phyloP scores from a whole-genome alignment of 2,329 filamentous ascomycete species.

The Aspergillus sergii region DNA sequence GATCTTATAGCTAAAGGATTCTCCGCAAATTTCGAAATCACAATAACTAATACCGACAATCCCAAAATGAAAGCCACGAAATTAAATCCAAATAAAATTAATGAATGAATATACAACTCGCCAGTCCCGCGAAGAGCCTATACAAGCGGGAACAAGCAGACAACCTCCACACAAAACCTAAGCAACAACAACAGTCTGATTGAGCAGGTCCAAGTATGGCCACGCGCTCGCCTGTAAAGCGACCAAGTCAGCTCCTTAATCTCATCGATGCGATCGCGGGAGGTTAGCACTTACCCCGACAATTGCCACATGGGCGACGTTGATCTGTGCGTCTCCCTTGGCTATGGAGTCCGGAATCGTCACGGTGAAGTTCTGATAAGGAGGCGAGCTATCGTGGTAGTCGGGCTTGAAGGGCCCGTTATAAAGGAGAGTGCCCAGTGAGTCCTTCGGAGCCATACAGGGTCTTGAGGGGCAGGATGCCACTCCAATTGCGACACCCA shows the following conservation, averaged over 20 bases:
- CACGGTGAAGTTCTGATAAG: conserved; percentile 37
- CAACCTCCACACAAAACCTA: conserved; percentile 9
- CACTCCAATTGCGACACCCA: conserved; percentile 34
- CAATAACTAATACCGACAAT: not conserved
- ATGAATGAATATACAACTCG: not conserved
- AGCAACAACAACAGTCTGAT: conserved; percentile 26
- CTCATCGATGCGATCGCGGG: not conserved
- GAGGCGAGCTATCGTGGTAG: conserved; percentile 27
- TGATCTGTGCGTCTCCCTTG: conserved; percentile 24
- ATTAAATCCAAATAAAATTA: not conserved
- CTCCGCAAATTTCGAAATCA: not conserved
- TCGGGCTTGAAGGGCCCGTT: conserved; percentile 30
- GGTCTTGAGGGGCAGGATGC: conserved; percentile 23
- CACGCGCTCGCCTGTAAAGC: conserved; percentile 23
- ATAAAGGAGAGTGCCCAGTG: conserved; percentile 31
- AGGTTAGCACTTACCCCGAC: conserved; percentile 28
- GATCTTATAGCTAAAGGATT: not conserved
- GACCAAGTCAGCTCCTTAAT: conserved; percentile 4
- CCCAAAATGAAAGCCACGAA: not conserved
- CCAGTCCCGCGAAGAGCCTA: not conserved
- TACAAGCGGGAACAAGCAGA: not conserved
- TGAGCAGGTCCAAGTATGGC: conserved; percentile 28
- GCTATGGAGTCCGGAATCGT: conserved; percentile 22
- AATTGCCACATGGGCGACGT: conserved; percentile 31
- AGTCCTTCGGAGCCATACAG: conserved; percentile 23